Evolutionary conservation across 75 land plant genomes (phyloP), one percentile per base, ranked within the genome.

Genomic region (Sequoia sempervirens): DNA sequence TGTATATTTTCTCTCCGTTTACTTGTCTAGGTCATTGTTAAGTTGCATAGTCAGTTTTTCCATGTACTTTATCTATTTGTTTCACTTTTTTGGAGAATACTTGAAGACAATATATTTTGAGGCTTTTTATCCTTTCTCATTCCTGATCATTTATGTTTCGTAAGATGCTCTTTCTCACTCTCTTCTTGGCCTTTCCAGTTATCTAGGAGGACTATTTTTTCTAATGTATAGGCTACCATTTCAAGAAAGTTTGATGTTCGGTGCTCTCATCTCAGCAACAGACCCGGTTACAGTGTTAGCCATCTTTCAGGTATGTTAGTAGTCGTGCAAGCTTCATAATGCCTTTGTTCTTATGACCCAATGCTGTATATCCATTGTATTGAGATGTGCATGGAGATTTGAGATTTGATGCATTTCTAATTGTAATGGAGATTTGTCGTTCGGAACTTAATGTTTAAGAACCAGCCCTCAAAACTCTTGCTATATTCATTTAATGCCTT

Each of bases 231-330:
- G 85, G 84, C 88, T 97, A 82, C 95, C 99, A 56, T 96, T 97
- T 78, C 90, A 89, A 84, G 99, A 97, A 81, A 90, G 98, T 81
- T 53, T 97, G 83, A 91, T 97, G 91, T 97, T 95, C 91, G 99
- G 99, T 53, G 91, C 99, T 79, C 90, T 97, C 38, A 94, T 97
- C 43, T 97, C 99, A 40, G 96, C 99, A 56, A 97, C 99, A 23
- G 99, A 97, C 89, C 99, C 99, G 80, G 98, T 97, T 53, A 96
- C 99, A 68, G 98, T 97, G 47, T 86, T 97, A 85, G 92, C 98
- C 45, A 96, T 97, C 82, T 97, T 97, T 86, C 99, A 97, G 94
- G 99, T 97, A 74, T 32, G 10, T 28, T 78, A 34, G 28, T 83
- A 14, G 30, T 38, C 43, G 6, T 4, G 17, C 5, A 41, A 78